phyloP scores from a whole-genome alignment of 1,284 basidiomycete species.

The Taiwanofungus camphoratus region DNA sequence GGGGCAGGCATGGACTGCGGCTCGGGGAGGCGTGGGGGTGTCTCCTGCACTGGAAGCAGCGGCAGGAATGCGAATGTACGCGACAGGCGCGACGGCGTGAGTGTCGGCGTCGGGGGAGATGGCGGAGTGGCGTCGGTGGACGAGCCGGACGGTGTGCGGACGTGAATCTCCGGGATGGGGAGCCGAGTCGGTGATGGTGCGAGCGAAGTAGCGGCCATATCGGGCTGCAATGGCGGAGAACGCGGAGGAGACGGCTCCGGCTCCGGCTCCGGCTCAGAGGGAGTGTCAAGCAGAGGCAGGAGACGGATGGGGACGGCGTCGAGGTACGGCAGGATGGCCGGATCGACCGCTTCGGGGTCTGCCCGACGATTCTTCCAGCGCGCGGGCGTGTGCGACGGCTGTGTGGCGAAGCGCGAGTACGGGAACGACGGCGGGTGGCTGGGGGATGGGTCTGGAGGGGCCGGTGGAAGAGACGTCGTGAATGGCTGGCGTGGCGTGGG shows the following conservation, averaged over 20 bases:
- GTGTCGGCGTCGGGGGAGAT: conserved; percentile 5
- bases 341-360: conserved; percentile 19
- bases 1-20: conserved; percentile 9
- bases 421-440: conserved; percentile 19
- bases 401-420: conserved; percentile 23
- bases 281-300: conserved; percentile 24
- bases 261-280: conserved; percentile 5
- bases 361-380: conserved; percentile 27
- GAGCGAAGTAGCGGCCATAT: not conserved
- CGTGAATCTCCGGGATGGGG: conserved; percentile 2
- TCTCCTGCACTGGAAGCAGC: conserved; percentile 22
- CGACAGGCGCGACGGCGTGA: conserved; percentile 10
- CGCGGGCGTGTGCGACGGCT: conserved; percentile 23
- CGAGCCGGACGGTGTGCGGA: conserved; percentile 1
- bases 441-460: conserved; percentile 21
- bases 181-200: conserved; percentile 10
- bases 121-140: conserved; percentile 1
- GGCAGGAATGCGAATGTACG: conserved; percentile 24
- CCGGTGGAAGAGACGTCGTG: conserved; percentile 20
- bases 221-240: conserved; percentile 11
- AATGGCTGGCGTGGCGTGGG: conserved; percentile 22
- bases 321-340: conserved; percentile 28
- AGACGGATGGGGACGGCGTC: conserved; percentile 30
- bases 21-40: conserved; percentile 9
- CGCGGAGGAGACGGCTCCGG: conserved; percentile 8